phyloP scores from a whole-genome alignment of 2,329 filamentous ascomycete genomes.

The Aspergillus fumigatiaffinis region DNA sequence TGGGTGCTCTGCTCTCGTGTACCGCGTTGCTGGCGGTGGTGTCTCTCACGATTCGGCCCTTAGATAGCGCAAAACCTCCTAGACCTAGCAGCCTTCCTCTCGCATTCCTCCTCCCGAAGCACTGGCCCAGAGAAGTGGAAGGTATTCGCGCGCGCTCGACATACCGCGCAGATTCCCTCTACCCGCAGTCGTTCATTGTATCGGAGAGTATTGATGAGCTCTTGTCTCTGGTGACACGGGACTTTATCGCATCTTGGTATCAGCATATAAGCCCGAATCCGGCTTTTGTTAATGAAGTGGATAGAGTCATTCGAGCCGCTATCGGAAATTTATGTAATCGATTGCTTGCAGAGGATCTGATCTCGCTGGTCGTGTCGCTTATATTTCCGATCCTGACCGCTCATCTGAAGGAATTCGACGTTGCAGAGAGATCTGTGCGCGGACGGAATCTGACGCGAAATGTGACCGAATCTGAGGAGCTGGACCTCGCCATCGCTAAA shows the following conservation, averaged over 20 bases:
- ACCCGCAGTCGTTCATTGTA: conserved; percentile 70
- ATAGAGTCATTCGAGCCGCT: conserved; percentile 70
- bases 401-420: conserved; percentile 85
- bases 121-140: conserved; percentile 68
- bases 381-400: conserved; percentile 83
- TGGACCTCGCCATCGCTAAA: conserved; percentile 90
- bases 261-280: conserved; percentile 75
- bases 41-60: conserved; percentile 51
- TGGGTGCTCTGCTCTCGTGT: conserved; percentile 58
- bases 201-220: conserved; percentile 77
- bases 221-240: conserved; percentile 69
- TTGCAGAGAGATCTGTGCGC: conserved; percentile 80
- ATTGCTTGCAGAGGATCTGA: conserved; percentile 72
- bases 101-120: conserved; percentile 58
- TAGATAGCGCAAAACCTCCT: conserved; percentile 37
- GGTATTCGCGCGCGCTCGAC: conserved; percentile 61
- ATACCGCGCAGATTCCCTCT: conserved; percentile 68
- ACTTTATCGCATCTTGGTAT: conserved; percentile 91
- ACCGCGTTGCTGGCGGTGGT: conserved; percentile 57
- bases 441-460: conserved; percentile 83
- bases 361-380: conserved; percentile 74
- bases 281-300: conserved; percentile 80
- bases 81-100: conserved; percentile 42
- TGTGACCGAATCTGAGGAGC: conserved; percentile 92
- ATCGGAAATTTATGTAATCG: conserved; percentile 68